These are phyloP conservation scores for Dioscorea alata DNA, from an alignment of 106 monocot genomes.

Conservation along the genomic window DNA sequence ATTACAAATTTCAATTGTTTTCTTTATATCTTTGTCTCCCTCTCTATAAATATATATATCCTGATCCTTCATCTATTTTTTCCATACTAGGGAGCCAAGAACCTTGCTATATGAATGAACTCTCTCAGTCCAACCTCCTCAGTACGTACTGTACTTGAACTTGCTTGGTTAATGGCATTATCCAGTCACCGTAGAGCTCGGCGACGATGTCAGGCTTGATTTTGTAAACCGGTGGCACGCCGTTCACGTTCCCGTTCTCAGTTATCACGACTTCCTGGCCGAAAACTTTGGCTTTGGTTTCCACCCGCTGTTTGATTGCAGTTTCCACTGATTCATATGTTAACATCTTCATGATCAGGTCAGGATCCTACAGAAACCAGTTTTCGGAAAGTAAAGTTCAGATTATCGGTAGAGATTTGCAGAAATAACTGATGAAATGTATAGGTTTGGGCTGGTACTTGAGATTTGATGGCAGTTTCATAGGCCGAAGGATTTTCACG, in stretches of 20 bases:
- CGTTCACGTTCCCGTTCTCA: slow-evolving; percentile 14
- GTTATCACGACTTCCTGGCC: slow-evolving; percentile 60
- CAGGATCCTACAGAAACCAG: slow-evolving; percentile 41
- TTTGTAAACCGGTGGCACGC: slow-evolving; percentile 45
- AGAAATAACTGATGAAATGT: neutral
- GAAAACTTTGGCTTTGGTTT: slow-evolving; percentile 55
- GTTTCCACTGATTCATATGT: slow-evolving; percentile 75
- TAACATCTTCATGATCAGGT: slow-evolving; percentile 65
- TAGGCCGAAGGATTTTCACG: slow-evolving; percentile 59
- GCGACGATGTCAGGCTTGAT: slow-evolving; percentile 64
- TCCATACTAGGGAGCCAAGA: neutral
- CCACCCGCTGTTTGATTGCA: slow-evolving; percentile 57
- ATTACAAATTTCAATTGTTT: neutral
- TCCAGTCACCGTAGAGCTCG: slow-evolving; percentile 76
- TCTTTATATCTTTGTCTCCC: neutral
- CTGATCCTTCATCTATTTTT: neutral
- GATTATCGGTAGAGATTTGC: too few species aligned
- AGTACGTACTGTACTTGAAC: slow-evolving; percentile 84
- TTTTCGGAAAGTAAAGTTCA: neutral
- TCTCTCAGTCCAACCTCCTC: slow-evolving; percentile 59
- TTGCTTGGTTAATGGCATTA: slow-evolving; percentile 93
- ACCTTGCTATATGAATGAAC: neutral
- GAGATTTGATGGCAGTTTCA: slow-evolving; percentile 71
- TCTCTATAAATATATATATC: neutral
- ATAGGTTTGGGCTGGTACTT: slow-evolving; percentile 27